Evolutionary conservation across 2,329 filamentous ascomycete genomes (phyloP).

Genomic region (Colletotrichum magnum): DNA sequence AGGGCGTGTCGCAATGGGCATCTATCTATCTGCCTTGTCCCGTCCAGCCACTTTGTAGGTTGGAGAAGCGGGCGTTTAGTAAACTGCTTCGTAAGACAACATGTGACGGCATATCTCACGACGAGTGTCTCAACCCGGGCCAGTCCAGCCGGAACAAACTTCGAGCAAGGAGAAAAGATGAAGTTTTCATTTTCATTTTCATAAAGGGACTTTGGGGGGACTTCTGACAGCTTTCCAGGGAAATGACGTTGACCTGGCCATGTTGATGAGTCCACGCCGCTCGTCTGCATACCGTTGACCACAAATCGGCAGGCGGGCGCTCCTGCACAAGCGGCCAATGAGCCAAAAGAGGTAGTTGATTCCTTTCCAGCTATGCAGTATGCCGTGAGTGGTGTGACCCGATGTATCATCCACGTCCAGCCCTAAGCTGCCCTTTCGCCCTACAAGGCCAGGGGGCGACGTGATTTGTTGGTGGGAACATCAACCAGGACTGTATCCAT

Average conservation of each 20-base stretch:
- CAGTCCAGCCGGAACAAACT: slow-evolving; percentile 2
- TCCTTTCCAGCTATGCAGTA: slow-evolving; percentile 26
- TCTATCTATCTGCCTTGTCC: background rate
- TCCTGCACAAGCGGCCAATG: slow-evolving; percentile 12
- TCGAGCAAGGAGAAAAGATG: slow-evolving; percentile 5
- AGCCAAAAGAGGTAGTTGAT: slow-evolving; percentile 17
- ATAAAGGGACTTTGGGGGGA: background rate
- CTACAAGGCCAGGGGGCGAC: slow-evolving; percentile 25
- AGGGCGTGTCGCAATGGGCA: slow-evolving; percentile 1
- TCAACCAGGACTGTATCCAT: background rate
- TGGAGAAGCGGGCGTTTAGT: background rate
- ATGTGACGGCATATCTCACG: slow-evolving; percentile 12
- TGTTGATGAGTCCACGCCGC: slow-evolving; percentile 16
- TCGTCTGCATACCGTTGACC: slow-evolving; percentile 9
- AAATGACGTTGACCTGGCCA: slow-evolving; percentile 26
- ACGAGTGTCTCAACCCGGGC: slow-evolving; percentile 1
- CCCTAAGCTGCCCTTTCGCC: slow-evolving; percentile 30
- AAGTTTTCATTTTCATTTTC: background rate
- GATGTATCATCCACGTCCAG: slow-evolving; percentile 25
- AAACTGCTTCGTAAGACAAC: background rate
- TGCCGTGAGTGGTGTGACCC: slow-evolving; percentile 27
- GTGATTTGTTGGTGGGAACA: slow-evolving; percentile 16
- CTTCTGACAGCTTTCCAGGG: background rate
- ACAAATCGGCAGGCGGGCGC: slow-evolving; percentile 21
- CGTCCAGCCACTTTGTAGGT: slow-evolving; percentile 14